Evolutionary conservation across 805 yeast genomes (phyloP), one percentile per base, ranked within the genome.

Genomic region (Nakazawaea wyomingensis): DNA sequence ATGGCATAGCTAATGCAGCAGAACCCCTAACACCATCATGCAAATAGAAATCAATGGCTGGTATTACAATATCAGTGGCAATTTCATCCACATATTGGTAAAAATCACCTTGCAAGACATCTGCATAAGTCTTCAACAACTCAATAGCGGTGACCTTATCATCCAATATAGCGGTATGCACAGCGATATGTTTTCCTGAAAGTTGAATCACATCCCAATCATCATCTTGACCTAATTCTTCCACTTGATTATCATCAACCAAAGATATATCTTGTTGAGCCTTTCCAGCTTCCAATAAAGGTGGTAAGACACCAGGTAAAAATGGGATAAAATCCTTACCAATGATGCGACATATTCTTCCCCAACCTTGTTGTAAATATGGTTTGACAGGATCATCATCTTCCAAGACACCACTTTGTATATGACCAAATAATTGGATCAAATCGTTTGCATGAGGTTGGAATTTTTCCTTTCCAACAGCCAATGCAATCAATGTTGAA

Each of bases 141-240:
- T 91, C 97, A 70, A 93, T 86, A 5, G 98, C 97, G 34, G 83
- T 75, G 3, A 87, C 90, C 64, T 93, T 93, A 50, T 91, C 98
- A 57, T 93, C 99, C 46, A 93, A 71, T n/a, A 86, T 70, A 10
- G 96, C 88, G 3, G 97, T 90, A 59, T 91, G 96, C 41, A 93
- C 88, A 18, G 97, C 98, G 55, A 93, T 79, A 56, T 87, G 90
- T 61, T 88, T 90, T 42, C 98, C 99, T 24, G 87, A 80, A 35
- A 90, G 69, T 52, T 88, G 88, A 43, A 93, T 81, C 36, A 93
- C 93, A 56, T 93, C 98, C 93, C 96, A 93, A 48, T 89, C 96
- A 42, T 89, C 95, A 54, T 87, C 85, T 55, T 80, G 82, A 53
- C 80, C 84, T 50, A 78, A 78, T 51, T 85, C 86, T 38, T 85